Evolutionary conservation across 805 yeast species (phyloP), one percentile per base, ranked within the genome.

Genomic region (Yueomyces sp.): DNA sequence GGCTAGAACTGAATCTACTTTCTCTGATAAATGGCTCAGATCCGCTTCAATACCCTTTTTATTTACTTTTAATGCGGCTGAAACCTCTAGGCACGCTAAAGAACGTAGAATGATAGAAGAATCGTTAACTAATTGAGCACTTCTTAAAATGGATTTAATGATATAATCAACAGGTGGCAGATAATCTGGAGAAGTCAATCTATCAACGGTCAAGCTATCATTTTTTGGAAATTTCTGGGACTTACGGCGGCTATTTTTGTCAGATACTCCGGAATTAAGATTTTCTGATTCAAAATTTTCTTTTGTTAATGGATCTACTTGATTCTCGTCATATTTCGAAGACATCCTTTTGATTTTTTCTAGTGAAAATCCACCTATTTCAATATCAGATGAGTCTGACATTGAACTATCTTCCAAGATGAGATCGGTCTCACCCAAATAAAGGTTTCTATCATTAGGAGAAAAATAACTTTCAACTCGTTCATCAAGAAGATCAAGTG

Each of bases 121-220:
- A 53, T 83, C 90, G 47, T 78, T 73, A 0, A 76, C 76, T 38
- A 79, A 57, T 0, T 78, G 74, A 1, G 81, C 78, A 4, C 75
- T 64, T 49, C 83, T 85, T 52, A 74, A 76, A 39, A 82, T 72
- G 40, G 76, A 57, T 46, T 78, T 80, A 38, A 83, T 66, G 4
- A 77, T 65, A 39, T 65, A 61, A 46, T 74, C 79, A 11, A 73
- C 65, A 4, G 86, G 79, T 11, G 76, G 68, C 2, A 76, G 71
- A 0, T 81, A 66, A 42, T 69, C 65, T 2, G 80, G 74, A 0
- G 77, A 69, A 0, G 79, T 74, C 44, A 80, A 54, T 40, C 70
- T 73, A 51, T 77, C 84, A 39, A 81, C 61, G 1, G 82, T 76
- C 3, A 77, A 70, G 5, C 47, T 32, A 26, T 9, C 26, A 26